Evolutionary conservation across 805 yeast species (phyloP).

Genomic region (Cyberlindnera mississippiensis): DNA sequence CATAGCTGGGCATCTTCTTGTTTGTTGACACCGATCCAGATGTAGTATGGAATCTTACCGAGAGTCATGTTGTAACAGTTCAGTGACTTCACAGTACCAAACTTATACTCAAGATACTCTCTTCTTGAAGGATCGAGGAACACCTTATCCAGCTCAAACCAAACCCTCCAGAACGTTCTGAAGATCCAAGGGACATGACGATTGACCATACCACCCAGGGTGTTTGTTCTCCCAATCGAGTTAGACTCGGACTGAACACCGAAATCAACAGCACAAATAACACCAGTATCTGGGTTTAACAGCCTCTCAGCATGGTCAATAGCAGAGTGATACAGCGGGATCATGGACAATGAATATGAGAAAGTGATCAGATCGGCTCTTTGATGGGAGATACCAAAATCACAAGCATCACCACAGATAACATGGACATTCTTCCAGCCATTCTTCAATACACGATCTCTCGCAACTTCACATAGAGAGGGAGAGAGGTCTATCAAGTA

Average conservation of each 20-base stretch:
- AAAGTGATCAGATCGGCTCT: slow-evolving; percentile 72
- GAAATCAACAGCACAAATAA: slow-evolving; percentile 72
- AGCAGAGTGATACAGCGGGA: slow-evolving; percentile 76
- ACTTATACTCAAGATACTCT: slow-evolving; percentile 76
- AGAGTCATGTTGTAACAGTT: slow-evolving; percentile 60
- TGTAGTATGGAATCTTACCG: slow-evolving; percentile 77
- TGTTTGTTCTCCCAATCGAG: slow-evolving; percentile 62
- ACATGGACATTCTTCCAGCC: slow-evolving; percentile 62
- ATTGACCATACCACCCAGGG: slow-evolving; percentile 68
- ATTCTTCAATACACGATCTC: slow-evolving; percentile 44
- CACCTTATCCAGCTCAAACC: slow-evolving; percentile 85
- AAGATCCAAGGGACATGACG: slow-evolving; percentile 75
- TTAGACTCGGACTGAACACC: slow-evolving; percentile 70
- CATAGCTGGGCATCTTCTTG: slow-evolving; percentile 44
- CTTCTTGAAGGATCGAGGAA: slow-evolving; percentile 77
- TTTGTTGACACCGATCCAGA: slow-evolving; percentile 78
- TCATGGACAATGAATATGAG: slow-evolving; percentile 81
- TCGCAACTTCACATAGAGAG: slow-evolving; percentile 70
- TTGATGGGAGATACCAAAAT: slow-evolving; percentile 48
- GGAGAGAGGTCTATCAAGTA: slow-evolving; percentile 76
- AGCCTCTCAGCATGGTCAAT: slow-evolving; percentile 59
- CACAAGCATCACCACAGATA: slow-evolving; percentile 71
- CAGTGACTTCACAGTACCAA: slow-evolving; percentile 75
- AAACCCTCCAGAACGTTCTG: slow-evolving; percentile 79
- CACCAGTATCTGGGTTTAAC: slow-evolving; percentile 51